Base-by-base conservation (phyloP, 2,329 filamentous ascomycete species). In the Albophoma yamanashiensis region DNA sequence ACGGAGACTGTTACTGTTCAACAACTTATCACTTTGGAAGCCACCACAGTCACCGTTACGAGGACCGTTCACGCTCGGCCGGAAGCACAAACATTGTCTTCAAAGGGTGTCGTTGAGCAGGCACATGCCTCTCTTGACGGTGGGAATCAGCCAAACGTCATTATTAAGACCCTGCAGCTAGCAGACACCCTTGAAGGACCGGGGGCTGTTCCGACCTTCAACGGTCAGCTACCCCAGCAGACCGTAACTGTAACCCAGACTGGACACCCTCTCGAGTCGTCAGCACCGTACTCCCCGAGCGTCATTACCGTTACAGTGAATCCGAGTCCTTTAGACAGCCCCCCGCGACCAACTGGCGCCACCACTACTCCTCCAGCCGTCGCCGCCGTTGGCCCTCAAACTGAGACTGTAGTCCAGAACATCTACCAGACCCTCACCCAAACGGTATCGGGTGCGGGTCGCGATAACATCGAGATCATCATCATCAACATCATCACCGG, bases 401-500 rank as follows among this genome's bases (percentile, higher is more conserved):
- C 38, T 17, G 59, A 61, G 25, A 66, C 65, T 0, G 27, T 63
- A n/a, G 57, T 62, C 0, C 43, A 61, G n/a, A 63, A 31, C 42
- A 38, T 57, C 20, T 61, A 60, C 31, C 62, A 67, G 34, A 70
- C 69, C 2, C 57, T 68, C 17, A 66, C 67, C 20, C 62, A 66
- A 36, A 68, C 66, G 11, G 64, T 67, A 9, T 59, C 45, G 36
- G 64, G 63, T 20, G 65, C 63, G 11, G 62, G 62, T 2, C 64
- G 62, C 17, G 59, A 69, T 58, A 69, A 71, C 22, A 67, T 74
- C 34, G 67, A 73, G 47, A 65, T 71, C 50, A 68, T 67, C 61
- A 64, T 72, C 50, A 68, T 71, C 56, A 67, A 74, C 59, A 67
- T 67, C 42, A 64, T 64, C 60, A 72, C 68, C 9, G 71, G 71